Percentiles rank a stretch among this genome's conserved stretches.
phyloP scores from a whole-genome alignment of 805 yeast species.

The Yarrowia bubula region DNA sequence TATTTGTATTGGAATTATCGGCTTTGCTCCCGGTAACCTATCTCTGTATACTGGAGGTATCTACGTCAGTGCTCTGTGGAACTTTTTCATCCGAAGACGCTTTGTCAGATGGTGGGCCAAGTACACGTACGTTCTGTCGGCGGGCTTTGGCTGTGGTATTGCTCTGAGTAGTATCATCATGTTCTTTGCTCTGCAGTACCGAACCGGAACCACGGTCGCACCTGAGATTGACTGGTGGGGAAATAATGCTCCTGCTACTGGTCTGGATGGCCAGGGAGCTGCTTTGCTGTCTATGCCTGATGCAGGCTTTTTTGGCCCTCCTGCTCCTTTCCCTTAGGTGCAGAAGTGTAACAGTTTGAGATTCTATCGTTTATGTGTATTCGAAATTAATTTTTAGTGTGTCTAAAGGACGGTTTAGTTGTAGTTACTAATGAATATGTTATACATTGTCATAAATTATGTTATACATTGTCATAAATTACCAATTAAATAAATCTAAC shows the following conservation, averaged over 20 bases:
- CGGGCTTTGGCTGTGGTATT: conserved; percentile 50
- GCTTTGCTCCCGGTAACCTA: conserved; percentile 34
- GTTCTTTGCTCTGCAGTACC: conserved; percentile 45
- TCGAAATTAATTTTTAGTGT: too few species aligned
- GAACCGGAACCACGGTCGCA: conserved; percentile 33
- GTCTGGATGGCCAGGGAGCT: background rate
- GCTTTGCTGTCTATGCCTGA: background rate
- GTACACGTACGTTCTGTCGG: conserved; percentile 50
- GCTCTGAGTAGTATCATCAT: conserved; percentile 49
- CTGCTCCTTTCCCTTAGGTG: background rate
- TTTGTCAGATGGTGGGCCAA: conserved; percentile 54
- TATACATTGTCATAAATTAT: too few species aligned
- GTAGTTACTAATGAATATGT: too few species aligned
- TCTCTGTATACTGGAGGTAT: conserved; percentile 46
- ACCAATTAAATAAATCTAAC: too few species aligned
- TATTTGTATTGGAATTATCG: background rate
- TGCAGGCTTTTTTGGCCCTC: background rate
- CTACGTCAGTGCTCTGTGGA: conserved; percentile 42
- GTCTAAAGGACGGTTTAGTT: too few species aligned
- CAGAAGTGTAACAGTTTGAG: background rate
- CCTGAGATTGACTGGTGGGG: conserved; percentile 51
- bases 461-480: too few species aligned
- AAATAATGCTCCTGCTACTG: conserved; percentile 35
- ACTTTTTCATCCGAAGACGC: conserved; percentile 45
- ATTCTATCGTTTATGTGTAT: background rate